Conservation (phyloP, 371 early-diverging fungal species). For the Apophysomyces ossiformis region DNA sequence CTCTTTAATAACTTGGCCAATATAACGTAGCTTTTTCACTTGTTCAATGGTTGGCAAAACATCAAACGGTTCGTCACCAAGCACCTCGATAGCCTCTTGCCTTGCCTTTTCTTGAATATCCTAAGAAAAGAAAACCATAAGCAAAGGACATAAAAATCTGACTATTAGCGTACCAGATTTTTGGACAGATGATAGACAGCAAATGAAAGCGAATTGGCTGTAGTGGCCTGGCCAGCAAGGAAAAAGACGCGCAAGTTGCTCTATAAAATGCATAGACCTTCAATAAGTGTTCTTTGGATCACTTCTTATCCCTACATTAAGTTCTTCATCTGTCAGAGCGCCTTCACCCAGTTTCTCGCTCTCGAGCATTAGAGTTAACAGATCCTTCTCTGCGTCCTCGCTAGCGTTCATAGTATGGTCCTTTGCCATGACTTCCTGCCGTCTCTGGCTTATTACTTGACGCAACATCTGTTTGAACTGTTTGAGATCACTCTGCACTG, state of each 20-base stretch:
- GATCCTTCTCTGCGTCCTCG: conserved; percentile 15
- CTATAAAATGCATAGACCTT: conserved; percentile 13
- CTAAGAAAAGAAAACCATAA: conserved; percentile 11
- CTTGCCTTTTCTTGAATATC: conserved; percentile 47
- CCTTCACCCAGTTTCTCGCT: conserved; percentile 4
- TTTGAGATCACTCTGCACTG: conserved; percentile 22
- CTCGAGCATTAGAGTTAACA: conserved; percentile 19
- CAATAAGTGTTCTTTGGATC: background rate
- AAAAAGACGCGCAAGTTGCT: conserved; percentile 36
- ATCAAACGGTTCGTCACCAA: conserved; percentile 49
- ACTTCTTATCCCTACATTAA: conserved; percentile 19
- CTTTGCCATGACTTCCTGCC: conserved; percentile 12
- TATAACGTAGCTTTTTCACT: conserved; percentile 45
- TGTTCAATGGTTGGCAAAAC: conserved; percentile 50
- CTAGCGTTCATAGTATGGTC: background rate
- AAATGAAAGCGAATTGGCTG: conserved; percentile 33
- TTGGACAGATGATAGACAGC: conserved; percentile 29
- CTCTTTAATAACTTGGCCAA: conserved; percentile 45
- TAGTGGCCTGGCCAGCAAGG: conserved; percentile 52
- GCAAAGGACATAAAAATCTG: background rate
- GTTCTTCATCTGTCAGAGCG: background rate
- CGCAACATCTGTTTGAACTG: conserved; percentile 32
- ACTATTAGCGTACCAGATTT: conserved; percentile 16
- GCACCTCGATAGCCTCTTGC: conserved; percentile 43
- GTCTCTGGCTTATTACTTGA: conserved; percentile 26